These are phyloP conservation scores for Diplodia intermedia DNA, from an alignment of 2,329 filamentous ascomycete genomes.

Conservation along the genomic window DNA sequence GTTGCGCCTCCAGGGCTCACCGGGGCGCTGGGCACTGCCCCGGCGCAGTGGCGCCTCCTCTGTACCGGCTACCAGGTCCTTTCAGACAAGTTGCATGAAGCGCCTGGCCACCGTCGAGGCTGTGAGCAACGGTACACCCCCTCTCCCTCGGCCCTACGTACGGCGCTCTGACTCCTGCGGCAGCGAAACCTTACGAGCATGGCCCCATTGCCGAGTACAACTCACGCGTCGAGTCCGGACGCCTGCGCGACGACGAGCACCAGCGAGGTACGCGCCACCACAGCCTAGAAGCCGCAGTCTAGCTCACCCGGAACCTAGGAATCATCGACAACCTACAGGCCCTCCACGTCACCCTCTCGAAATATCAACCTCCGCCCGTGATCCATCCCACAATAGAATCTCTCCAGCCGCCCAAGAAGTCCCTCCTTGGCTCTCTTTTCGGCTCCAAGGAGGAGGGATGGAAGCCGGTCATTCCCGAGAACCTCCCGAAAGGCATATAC, in stretches of 20 bases:
- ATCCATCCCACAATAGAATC: constrained; percentile 79
- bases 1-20: constrained; percentile 25
- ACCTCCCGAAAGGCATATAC: constrained; percentile 87
- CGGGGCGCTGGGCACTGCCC: constrained; percentile 28
- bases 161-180: not conserved
- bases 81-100: constrained; percentile 16
- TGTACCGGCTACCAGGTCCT: constrained; percentile 14
- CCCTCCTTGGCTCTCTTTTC: constrained; percentile 68
- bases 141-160: too few species aligned
- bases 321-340: constrained; percentile 90
- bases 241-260: constrained; percentile 84
- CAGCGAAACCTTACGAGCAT: constrained; percentile 14
- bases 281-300: not conserved
- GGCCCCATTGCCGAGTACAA: constrained; percentile 92
- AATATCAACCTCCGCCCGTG: constrained; percentile 76
- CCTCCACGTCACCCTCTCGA: constrained; percentile 79
- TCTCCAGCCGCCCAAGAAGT: constrained; percentile 61
- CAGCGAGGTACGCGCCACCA: constrained; percentile 72
- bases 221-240: constrained; percentile 73
- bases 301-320: constrained; percentile 56
- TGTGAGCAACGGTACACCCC: constrained; percentile 23
- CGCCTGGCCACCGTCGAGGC: constrained; percentile 25
- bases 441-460: constrained; percentile 53
- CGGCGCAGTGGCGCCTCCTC: constrained; percentile 15
- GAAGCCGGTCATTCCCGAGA: constrained; percentile 66